These are phyloP conservation scores for Ulvella scutata DNA, from an alignment of 139 green algal species.

Conservation along the genomic window DNA sequence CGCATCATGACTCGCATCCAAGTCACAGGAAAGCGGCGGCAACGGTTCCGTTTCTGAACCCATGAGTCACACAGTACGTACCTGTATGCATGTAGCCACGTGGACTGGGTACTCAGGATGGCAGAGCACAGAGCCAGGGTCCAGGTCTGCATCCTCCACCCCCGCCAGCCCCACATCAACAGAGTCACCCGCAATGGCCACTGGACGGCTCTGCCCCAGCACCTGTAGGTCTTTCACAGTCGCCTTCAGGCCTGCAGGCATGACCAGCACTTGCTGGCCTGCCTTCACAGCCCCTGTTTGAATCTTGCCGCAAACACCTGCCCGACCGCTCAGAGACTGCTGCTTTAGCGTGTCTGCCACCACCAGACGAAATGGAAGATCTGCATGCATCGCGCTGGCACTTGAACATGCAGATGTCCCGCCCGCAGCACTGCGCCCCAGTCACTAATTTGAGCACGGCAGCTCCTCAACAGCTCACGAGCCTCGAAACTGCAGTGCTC, in stretches of 20 bases:
- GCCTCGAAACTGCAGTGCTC: not conserved
- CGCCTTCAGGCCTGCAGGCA: constrained; percentile 28
- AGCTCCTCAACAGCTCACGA: not conserved
- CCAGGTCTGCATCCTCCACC: constrained; percentile 24
- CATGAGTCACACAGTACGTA: not conserved
- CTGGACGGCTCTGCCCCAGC: constrained; percentile 10
- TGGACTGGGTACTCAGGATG: constrained; percentile 6
- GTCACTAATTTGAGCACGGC: not conserved
- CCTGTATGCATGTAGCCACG: not conserved
- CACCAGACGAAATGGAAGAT: constrained; percentile 49
- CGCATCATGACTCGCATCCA: not conserved
- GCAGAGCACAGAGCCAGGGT: constrained; percentile 38
- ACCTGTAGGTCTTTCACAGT: constrained; percentile 23
- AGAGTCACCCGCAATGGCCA: constrained; percentile 62
- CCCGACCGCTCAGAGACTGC: constrained; percentile 8
- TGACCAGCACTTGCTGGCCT: constrained; percentile 45
- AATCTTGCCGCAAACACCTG: constrained; percentile 64
- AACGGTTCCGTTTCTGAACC: not conserved
- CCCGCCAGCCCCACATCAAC: constrained; percentile 54
- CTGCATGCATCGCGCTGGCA: too few species aligned
- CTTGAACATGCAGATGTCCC: too few species aligned
- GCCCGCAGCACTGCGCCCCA: constrained; percentile 4
- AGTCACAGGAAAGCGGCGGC: not conserved
- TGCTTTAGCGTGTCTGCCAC: constrained; percentile 46
- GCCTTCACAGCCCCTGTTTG: constrained; percentile 45